These are phyloP conservation scores for Cryptococcus floricola DNA, from an alignment of 1,284 basidiomycete genomes.

Conservation along the genomic window DNA sequence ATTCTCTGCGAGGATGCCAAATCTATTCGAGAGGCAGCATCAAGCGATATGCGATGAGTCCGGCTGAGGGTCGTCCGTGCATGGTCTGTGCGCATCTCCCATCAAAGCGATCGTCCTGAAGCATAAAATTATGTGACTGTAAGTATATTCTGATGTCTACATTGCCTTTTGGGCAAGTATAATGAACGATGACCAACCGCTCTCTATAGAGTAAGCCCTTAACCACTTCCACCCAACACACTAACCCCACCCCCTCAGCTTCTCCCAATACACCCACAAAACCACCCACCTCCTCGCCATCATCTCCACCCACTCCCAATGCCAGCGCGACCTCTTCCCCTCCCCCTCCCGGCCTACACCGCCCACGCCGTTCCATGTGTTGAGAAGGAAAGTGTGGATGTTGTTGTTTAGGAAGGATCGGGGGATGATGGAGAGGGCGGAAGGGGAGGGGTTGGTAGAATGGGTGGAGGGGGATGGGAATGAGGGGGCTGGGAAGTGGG, in stretches of 20 bases:
- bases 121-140: no score
- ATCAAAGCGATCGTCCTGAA: no score
- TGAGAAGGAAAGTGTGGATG: constrained; percentile 39
- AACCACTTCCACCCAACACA: constrained; percentile 1
- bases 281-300: constrained; percentile 36
- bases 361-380: constrained; percentile 41
- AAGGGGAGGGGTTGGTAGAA: constrained; percentile 37
- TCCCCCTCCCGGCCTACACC: constrained; percentile 14
- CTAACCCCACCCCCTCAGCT: constrained; percentile 30
- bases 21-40: no score
- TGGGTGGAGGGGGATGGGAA: constrained; percentile 24
- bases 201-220: not conserved
- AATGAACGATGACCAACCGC: not conserved
- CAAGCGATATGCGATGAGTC: no score
- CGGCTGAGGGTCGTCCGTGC: no score
- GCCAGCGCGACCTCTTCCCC: constrained; percentile 4
- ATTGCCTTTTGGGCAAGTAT: no score
- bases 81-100: no score
- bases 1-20: no score
- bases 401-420: constrained; percentile 43
- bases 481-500: constrained; percentile 16
- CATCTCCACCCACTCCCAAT: constrained; percentile 40
- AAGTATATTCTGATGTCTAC: no score
- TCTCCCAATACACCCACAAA: constrained; percentile 16
- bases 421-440: constrained; percentile 28